Percentiles rank a stretch among this genome's conserved stretches.
These are phyloP conservation scores for Scedosporium dehoogii DNA, from an alignment of 2,329 filamentous ascomycete genomes.

Conservation along the genomic window DNA sequence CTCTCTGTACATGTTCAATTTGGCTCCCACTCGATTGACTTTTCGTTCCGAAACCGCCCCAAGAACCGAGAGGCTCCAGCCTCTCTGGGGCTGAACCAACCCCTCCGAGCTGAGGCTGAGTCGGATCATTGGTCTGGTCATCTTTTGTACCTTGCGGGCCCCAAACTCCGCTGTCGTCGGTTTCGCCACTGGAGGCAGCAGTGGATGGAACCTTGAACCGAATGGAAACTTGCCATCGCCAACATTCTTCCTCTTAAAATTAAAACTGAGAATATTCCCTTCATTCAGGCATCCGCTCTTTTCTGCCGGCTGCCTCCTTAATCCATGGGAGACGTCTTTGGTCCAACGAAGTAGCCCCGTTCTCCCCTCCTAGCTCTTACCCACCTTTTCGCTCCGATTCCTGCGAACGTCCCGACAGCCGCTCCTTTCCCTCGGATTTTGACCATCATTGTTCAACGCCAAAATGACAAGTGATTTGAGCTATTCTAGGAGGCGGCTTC, in stretches of 20 bases:
- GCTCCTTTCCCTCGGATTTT: background rate
- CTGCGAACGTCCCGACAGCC: background rate
- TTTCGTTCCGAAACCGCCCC: too few species aligned
- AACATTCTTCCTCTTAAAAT: background rate
- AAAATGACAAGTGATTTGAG: conserved; percentile 23
- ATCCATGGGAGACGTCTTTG: conserved; percentile 24
- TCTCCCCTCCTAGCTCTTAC: background rate
- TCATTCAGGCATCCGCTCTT: background rate
- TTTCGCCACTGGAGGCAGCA: too few species aligned
- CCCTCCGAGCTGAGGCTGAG: too few species aligned
- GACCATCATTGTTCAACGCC: conserved; percentile 6
- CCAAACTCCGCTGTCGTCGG: too few species aligned
- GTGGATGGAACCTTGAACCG: background rate
- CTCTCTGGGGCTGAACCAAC: too few species aligned
- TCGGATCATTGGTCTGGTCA: too few species aligned
- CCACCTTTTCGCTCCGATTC: background rate
- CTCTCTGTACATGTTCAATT: too few species aligned
- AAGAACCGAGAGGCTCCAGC: too few species aligned
- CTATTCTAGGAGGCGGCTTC: conserved; percentile 30
- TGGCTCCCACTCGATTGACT: too few species aligned
- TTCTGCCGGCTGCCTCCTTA: conserved; percentile 6
- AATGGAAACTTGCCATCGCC: background rate
- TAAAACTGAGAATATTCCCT: background rate
- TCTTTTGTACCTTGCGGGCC: too few species aligned
- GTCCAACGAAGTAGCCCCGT: background rate